Evolutionary conservation across 129 eudicot genomes (phyloP), one percentile per base, ranked within the genome.

Genomic region (Pulicaria dysenterica): DNA sequence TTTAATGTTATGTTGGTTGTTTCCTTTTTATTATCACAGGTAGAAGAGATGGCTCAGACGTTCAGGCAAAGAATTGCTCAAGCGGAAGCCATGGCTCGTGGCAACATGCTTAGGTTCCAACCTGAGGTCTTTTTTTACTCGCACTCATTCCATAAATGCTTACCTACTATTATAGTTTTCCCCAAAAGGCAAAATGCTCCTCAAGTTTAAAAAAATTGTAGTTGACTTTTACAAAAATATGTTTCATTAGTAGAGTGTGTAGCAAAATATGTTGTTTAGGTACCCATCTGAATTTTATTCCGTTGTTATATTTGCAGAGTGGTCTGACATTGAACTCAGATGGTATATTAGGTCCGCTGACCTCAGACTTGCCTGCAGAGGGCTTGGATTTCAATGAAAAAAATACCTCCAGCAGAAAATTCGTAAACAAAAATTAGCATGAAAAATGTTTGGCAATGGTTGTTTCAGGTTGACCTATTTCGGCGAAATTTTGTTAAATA

Each of bases 51-150:
- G 98, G 98, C 96, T 78, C 89, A 80, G 85, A 84, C 91, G 7
- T 93, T 89, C 80, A 80, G 98, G 86, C 95, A 93, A 75, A 87
- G 95, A 81, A 93, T 93, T 74, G 98, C 98, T 74, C 98, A 89
- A 84, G 98, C 98, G 8, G 96, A 93, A 89, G 98, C 96, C 79
- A 89, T 93, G 98, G 98, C 98, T 51, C 96, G 95, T 62, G 95
- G 95, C 36, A 96, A 93, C 82, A 84, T 93, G 98, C 92, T 93
- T 40, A 89, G 96, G 64, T 89, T 93, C 85, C 91, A 86, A 56
- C 96, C 98, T 13, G 96, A 89, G 96, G 98, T 93, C 2, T 24
- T 24, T 24, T 24, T 24, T 24, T 24, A 24, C 31, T 24, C 31
- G 2, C 31, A 24, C 31, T 24, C 31, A 24, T 24, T 24, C 31